Percentiles rank a stretch among this genome's conserved stretches.
phyloP scores from a whole-genome alignment of 176 grass and related monocot species.

The Melocanna baccifera region DNA sequence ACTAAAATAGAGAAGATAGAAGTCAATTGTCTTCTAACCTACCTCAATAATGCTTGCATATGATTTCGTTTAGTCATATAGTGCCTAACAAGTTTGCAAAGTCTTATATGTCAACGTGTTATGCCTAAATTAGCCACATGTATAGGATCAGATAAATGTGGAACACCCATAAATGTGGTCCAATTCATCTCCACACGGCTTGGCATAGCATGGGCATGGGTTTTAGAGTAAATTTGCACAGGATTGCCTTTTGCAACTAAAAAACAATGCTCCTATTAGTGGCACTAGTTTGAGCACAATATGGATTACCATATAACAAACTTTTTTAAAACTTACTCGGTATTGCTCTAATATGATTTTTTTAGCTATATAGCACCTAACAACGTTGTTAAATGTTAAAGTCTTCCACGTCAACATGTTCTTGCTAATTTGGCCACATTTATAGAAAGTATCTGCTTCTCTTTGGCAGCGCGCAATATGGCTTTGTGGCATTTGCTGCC shows the following conservation, averaged over 20 bases:
- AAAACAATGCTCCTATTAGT: not conserved
- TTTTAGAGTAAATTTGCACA: not conserved
- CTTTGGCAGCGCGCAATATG: no score
- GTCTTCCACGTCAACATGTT: not conserved
- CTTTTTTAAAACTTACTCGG: not conserved
- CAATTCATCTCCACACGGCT: not conserved
- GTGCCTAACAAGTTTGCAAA: not conserved
- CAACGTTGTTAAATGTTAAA: not conserved
- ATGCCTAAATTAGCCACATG: no score
- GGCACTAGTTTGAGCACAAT: no score
- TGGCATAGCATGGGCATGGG: not conserved
- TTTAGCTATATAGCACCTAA: not conserved
- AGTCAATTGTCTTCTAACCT: not conserved
- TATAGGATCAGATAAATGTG: no score
- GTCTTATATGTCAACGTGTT: not conserved
- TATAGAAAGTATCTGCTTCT: not conserved
- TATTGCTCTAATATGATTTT: not conserved
- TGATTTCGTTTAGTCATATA: not conserved
- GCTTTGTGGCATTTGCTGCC: no score
- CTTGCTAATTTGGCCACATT: not conserved
- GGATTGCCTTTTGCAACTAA: not conserved
- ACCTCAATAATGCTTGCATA: not conserved
- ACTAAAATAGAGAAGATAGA: no score
- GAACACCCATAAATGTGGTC: not conserved
- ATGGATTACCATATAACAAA: no score